Base-by-base conservation (phyloP, 345 rosid genomes). In the Citrus glauca region DNA sequence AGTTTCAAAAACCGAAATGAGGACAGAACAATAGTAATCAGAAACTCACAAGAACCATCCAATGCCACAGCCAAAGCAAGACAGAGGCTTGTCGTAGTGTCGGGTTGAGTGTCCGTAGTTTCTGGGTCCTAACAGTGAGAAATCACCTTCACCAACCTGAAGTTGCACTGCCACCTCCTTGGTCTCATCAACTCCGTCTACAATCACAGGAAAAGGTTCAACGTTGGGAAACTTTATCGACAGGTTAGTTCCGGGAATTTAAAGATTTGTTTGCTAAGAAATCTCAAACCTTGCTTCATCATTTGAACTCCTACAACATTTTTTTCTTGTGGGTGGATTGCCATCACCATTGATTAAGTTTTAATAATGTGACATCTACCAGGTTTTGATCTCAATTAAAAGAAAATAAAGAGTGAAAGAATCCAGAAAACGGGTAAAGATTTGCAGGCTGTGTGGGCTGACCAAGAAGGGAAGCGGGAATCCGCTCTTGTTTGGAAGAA, bases 21-120 rank as follows among this genome's bases (percentile, higher is more conserved):
- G 2, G 22, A 30, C 20, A 50, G 63, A 75, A 2, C 35, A 13
- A 60, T 6, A 22, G 24, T 17, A 32, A 5, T 64, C 7, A 8
- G 32, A 35, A 53, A 76, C 82, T 78, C 63, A 84, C 82, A 73
- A 84, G 72, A 73, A 75, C 87, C 87, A 84, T 17, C 82, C 82
- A 22, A 79, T 30, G 50, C 84, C 87, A 2, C 84, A 84, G n/a
- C 82, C 82, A 16, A 78, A 81, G 76, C 76, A 84, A 2, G 78
- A 76, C 17, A 84, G 81, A 14, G 82, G 84, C 69, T 76, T 76
- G 45, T 76, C 81, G 13, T 60, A 69, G 27, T 50, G 53, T 16
- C 38, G 74, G 10, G 20, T 10, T 8, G 72, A 40, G 28, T 66
- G 7, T 75, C 28, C 76, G 9, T 0, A 9, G 17, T 68, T 64